Percentiles rank a stretch among this genome's conserved stretches.
Conservation (phyloP, 2,329 filamentous ascomycete species). For the Ceratocystis smalleyi region DNA sequence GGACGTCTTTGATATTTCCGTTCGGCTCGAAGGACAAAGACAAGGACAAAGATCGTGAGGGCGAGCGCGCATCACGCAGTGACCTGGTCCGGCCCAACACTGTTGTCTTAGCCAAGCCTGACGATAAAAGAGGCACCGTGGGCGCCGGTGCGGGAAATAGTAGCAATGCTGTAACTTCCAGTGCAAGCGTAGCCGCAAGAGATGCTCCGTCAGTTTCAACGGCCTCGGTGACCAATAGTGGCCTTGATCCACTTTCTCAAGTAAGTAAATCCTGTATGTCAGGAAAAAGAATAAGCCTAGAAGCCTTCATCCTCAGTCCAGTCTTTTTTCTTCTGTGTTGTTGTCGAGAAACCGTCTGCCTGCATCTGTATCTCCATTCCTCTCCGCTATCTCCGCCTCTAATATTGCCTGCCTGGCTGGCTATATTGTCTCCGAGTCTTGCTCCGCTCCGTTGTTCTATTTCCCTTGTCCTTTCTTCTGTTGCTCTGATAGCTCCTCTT, state of each 20-base stretch:
- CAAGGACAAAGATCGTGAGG: not conserved
- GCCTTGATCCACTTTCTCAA: conserved; percentile 13
- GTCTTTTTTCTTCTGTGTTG: not conserved
- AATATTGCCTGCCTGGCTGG: not conserved
- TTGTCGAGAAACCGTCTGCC: too few species aligned
- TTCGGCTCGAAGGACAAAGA: not conserved
- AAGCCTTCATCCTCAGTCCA: not conserved
- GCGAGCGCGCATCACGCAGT: not conserved
- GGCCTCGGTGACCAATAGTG: not conserved
- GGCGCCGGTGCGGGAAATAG: not conserved
- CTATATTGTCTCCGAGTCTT: not conserved
- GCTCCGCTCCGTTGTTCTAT: not conserved
- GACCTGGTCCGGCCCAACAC: not conserved
- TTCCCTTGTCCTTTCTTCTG: not conserved
- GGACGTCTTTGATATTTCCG: not conserved
- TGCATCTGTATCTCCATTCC: too few species aligned
- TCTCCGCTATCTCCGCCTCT: too few species aligned
- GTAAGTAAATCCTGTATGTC: conserved; percentile 4
- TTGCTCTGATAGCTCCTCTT: not conserved
- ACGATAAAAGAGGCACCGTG: not conserved
- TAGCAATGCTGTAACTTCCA: not conserved
- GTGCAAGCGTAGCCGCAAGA: not conserved
- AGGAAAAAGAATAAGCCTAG: too few species aligned
- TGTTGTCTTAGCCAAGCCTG: not conserved
- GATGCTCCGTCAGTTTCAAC: not conserved